Evolutionary conservation across 2,329 filamentous ascomycete species (phyloP), one percentile per base, ranked within the genome.

Genomic region (Calonectria henricotiae): DNA sequence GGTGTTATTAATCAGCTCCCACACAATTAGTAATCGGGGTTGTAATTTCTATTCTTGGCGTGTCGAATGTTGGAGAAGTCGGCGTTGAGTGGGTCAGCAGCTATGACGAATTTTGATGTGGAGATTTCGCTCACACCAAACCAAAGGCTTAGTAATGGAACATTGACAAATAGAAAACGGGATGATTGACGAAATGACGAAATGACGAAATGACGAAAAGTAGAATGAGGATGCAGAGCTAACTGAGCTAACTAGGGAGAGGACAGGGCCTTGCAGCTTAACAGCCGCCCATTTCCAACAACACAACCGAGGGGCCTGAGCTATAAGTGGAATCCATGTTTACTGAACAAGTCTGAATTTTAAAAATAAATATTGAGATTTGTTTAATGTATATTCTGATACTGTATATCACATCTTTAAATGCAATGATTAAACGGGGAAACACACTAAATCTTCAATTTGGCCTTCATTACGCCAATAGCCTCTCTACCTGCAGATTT

Each of bases 1-100:
- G 30, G 51, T 25, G 51, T 11, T 58, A 58, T 58, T 58, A 58
- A 37, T 58, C 51, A 58, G 51, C 51, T 58, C 51, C 51, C 51
- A 25, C 51, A 12, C 11, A 15, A 58, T 58, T 58, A 58, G 51
- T 58, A 32, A 58, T 58, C 51, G n/a, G 32, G 7, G 30, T n/a
- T 27, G 17, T 23, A 58, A 58, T 58, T 58, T 58, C 51, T 58
- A 58, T 39, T 37, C 51, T 58, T 58, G 35, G 51, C 27, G 39
- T 47, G 23, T 13, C 30, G 35, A 58, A 39, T 58, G 20, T 39
- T 58, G 51, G 32, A 58, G 51, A 58, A 37, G n/a, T 27, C 51
- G 51, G 32, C n/a, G 1, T 58, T 39, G 11, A 32, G 51, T 58
- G 51, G 51, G 51, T 55, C 51, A 55, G 20, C 49, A 23, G 32